These are phyloP conservation scores for Metschnikowia vanudenii DNA, from an alignment of 805 yeast genomes.

Conservation along the genomic window DNA sequence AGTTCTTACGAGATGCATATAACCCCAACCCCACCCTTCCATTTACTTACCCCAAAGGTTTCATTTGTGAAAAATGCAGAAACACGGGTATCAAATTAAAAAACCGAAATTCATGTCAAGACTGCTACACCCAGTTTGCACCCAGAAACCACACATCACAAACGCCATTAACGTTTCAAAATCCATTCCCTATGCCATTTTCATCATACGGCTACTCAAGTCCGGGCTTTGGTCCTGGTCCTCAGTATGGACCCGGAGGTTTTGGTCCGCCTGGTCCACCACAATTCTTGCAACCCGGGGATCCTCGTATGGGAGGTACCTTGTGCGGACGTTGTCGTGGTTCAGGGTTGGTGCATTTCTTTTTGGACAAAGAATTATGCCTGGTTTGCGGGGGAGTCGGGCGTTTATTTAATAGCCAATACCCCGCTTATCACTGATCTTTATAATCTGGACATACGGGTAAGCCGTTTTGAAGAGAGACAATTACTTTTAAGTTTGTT, in stretches of 20 bases:
- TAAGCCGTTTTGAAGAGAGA: too few relatives aligned
- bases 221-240: neutral
- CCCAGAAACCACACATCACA: slow-evolving; percentile 31
- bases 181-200: neutral
- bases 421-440: slow-evolving; percentile 2
- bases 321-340: slow-evolving; percentile 75
- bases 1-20: slow-evolving; percentile 31
- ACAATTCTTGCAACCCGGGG: slow-evolving; percentile 66
- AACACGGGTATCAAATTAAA: slow-evolving; percentile 69
- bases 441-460: neutral
- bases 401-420: slow-evolving; percentile 33
- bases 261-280: slow-evolving; percentile 22
- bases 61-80: slow-evolving; percentile 63
- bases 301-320: slow-evolving; percentile 69
- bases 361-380: slow-evolving; percentile 63
- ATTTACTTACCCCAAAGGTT: slow-evolving; percentile 64
- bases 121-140: slow-evolving; percentile 68
- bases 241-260: slow-evolving; percentile 2
- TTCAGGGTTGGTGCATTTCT: slow-evolving; percentile 51
- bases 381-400: slow-evolving; percentile 69
- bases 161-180: neutral
- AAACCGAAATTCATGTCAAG: slow-evolving; percentile 64
- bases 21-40: slow-evolving; percentile 54
- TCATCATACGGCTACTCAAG: slow-evolving; percentile 8
- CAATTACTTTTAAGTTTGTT: too few relatives aligned